Conservation (phyloP, 2,329 filamentous ascomycete genomes). For the Fusarium udum region DNA sequence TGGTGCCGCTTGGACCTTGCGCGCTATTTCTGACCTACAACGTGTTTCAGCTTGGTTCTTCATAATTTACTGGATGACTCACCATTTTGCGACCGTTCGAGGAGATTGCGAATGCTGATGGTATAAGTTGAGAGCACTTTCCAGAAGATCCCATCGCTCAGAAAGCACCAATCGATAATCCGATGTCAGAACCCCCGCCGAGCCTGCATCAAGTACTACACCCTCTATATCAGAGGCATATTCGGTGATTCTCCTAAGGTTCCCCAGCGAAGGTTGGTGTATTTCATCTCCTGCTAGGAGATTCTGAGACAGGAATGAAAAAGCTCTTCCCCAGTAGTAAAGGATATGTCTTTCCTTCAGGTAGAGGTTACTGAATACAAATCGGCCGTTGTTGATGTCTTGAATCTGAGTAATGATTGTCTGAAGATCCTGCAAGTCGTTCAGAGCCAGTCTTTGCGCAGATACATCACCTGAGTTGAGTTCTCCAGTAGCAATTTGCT, state of each 20-base stretch:
- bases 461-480: background rate
- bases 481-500: background rate
- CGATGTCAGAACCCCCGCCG: background rate
- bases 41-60: accelerated
- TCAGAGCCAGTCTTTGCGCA: accelerated
- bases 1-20: accelerated
- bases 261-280: background rate
- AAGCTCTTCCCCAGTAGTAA: background rate
- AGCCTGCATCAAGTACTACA: background rate
- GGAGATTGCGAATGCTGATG: background rate
- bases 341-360: background rate
- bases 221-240: background rate
- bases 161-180: background rate
- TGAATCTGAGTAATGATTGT: background rate
- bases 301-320: background rate
- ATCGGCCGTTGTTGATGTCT: background rate
- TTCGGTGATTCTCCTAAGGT: background rate
- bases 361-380: background rate
- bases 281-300: background rate
- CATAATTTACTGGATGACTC: accelerated
- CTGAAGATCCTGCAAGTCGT: background rate
- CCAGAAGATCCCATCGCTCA: background rate
- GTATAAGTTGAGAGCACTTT: background rate
- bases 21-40: background rate
- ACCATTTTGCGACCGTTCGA: background rate